Conservation (phyloP, 306 rosid genomes). For the Nissolia schottii region DNA sequence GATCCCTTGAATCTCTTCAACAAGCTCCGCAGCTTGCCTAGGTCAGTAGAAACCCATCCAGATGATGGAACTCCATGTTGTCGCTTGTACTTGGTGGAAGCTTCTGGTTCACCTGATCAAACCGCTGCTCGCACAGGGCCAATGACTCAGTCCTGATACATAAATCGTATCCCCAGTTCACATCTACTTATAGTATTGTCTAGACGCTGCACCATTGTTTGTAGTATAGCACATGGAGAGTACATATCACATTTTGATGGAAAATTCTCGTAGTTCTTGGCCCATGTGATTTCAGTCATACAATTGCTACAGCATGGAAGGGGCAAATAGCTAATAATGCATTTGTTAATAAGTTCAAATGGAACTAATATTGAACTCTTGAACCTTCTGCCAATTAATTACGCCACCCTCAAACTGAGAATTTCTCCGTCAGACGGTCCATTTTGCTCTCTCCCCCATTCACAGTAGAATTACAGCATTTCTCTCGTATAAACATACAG, state of each 20-base stretch:
- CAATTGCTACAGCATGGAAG: neutral
- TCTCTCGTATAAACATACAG: too few species aligned
- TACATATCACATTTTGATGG: slow-evolving; percentile 9
- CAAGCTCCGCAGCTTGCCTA: slow-evolving; percentile 82
- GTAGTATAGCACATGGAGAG: slow-evolving; percentile 19
- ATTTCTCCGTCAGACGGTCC: neutral
- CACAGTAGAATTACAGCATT: too few species aligned
- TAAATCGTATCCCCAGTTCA: slow-evolving; percentile 22
- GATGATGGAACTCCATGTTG: slow-evolving; percentile 90
- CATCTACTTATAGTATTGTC: slow-evolving; percentile 21
- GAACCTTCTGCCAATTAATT: neutral
- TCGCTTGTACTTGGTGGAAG: slow-evolving; percentile 87
- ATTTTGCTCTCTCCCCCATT: neutral
- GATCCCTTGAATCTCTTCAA: slow-evolving; percentile 81
- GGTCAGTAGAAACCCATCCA: slow-evolving; percentile 77
- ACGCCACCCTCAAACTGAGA: neutral
- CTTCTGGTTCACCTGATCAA: slow-evolving; percentile 80
- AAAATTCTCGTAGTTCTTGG: slow-evolving; percentile 12
- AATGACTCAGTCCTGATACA: slow-evolving; percentile 22
- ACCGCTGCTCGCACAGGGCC: slow-evolving; percentile 29
- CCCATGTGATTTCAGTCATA: neutral
- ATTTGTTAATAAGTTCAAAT: neutral
- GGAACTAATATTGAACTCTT: neutral
- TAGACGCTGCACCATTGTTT: slow-evolving; percentile 30
- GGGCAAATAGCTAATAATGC: neutral